These are phyloP conservation scores for Stylonectria norvegica DNA, from an alignment of 2,329 filamentous ascomycete species.

Conservation along the genomic window DNA sequence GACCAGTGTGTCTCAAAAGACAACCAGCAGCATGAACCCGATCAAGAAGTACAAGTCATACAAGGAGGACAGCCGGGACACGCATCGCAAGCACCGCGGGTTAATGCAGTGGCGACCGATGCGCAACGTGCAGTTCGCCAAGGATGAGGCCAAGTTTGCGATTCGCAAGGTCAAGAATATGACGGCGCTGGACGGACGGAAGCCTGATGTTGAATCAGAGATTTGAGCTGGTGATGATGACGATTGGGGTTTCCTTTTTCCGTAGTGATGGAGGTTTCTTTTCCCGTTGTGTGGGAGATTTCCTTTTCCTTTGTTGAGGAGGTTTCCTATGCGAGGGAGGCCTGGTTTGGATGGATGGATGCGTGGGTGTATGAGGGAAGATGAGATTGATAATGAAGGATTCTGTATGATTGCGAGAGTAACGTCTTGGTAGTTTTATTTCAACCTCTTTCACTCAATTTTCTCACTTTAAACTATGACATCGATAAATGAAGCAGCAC, in stretches of 20 bases:
- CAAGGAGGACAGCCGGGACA: slow-evolving; percentile 64
- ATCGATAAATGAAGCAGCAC: no score
- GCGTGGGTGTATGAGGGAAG: neutral
- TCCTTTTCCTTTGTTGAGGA: no score
- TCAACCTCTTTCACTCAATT: no score
- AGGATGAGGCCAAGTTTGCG: slow-evolving; percentile 80
- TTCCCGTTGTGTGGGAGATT: no score
- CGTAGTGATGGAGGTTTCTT: neutral
- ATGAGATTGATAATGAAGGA: slow-evolving; percentile 1
- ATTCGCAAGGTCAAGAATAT: slow-evolving; percentile 72
- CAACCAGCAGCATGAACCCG: slow-evolving; percentile 47
- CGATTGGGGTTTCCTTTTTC: slow-evolving; percentile 9
- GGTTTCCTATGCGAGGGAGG: neutral
- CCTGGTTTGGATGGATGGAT: neutral
- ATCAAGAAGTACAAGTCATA: slow-evolving; percentile 59
- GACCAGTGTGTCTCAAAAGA: slow-evolving; percentile 31
- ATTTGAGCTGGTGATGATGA: slow-evolving; percentile 36
- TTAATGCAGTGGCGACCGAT: slow-evolving; percentile 95
- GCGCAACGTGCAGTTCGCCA: slow-evolving; percentile 80
- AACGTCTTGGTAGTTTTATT: neutral
- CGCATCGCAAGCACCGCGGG: slow-evolving; percentile 83
- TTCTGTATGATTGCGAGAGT: neutral
- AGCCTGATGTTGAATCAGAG: slow-evolving; percentile 86
- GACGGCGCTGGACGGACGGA: slow-evolving; percentile 72
- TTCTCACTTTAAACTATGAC: no score